phyloP scores from a whole-genome alignment of 306 rosid genomes.

The Lotus japonicus region DNA sequence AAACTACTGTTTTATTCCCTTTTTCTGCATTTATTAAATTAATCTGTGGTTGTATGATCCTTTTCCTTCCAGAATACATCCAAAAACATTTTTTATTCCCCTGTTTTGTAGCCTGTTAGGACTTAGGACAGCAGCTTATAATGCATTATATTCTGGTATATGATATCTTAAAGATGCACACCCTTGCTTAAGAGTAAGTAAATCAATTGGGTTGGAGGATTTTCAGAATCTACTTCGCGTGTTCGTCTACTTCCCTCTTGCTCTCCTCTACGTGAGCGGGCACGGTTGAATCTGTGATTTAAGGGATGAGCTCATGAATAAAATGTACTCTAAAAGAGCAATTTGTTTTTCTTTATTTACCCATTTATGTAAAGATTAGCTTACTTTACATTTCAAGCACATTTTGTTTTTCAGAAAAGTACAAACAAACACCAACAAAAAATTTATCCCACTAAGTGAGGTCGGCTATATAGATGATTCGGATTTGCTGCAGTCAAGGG shows the following conservation, averaged over 20 bases:
- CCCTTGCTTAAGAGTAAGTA: not conserved
- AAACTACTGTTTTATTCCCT: not conserved
- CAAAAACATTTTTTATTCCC: not conserved
- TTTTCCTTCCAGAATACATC: slow-evolving; percentile 1
- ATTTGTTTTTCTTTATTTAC: not conserved
- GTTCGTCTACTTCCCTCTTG: not conserved
- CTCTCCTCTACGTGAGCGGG: not conserved
- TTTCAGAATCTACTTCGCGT: not conserved
- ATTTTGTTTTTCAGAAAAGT: not conserved
- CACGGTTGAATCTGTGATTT: not conserved
- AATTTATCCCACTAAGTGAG: too few species aligned
- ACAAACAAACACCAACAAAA: too few species aligned
- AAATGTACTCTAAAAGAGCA: not conserved
- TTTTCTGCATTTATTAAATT: not conserved
- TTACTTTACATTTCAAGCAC: not conserved
- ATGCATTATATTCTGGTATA: not conserved
- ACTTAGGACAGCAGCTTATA: not conserved
- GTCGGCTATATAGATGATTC: too few species aligned
- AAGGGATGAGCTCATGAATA: not conserved
- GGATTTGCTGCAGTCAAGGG: too few species aligned
- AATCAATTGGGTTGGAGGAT: not conserved
- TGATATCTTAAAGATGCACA: not conserved
- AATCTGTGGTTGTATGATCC: not conserved
- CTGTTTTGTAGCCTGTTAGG: too few species aligned
- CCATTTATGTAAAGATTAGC: not conserved